These are phyloP conservation scores for Sarcodon sp. DNA, from an alignment of 768 basidiomycete species.

Conservation along the genomic window DNA sequence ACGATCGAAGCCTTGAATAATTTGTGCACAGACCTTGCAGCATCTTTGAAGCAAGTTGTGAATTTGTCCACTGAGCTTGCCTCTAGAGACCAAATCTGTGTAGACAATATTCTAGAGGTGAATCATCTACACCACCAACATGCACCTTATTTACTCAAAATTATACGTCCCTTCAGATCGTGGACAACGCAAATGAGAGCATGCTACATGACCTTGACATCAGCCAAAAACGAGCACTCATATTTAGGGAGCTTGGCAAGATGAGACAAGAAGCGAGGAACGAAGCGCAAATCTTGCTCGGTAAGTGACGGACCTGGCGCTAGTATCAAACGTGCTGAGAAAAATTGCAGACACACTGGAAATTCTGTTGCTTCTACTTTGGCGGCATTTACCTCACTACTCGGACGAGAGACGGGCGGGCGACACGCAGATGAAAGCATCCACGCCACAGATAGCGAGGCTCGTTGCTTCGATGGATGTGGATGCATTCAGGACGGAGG, in stretches of 20 bases:
- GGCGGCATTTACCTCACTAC: constrained; percentile 71
- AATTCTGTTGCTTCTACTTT: constrained; percentile 55
- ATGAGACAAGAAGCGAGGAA: constrained; percentile 26
- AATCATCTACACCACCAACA: constrained; percentile 7
- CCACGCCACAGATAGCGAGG: constrained; percentile 35
- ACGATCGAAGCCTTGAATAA: constrained; percentile 53
- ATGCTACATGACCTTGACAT: constrained; percentile 59
- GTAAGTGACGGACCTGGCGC: constrained; percentile 22
- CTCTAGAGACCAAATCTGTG: constrained; percentile 54
- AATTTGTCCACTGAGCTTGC: constrained; percentile 61
- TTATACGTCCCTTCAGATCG: constrained; percentile 22
- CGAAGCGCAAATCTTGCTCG: constrained; percentile 41
- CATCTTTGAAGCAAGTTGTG: constrained; percentile 50
- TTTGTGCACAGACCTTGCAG: constrained; percentile 47
- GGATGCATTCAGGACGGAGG: constrained; percentile 44
- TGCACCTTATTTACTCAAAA: background rate
- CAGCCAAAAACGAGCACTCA: constrained; percentile 51
- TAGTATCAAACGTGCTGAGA: background rate
- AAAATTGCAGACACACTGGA: constrained; percentile 46
- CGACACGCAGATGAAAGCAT: constrained; percentile 27
- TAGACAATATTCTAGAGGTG: constrained; percentile 65
- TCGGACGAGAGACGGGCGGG: constrained; percentile 33
- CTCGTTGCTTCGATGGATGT: constrained; percentile 43
- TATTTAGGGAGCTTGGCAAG: constrained; percentile 46
- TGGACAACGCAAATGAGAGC: constrained; percentile 34